Conservation (phyloP, 495 filamentous ascomycete genomes). For the Podospora fimiseda region DNA sequence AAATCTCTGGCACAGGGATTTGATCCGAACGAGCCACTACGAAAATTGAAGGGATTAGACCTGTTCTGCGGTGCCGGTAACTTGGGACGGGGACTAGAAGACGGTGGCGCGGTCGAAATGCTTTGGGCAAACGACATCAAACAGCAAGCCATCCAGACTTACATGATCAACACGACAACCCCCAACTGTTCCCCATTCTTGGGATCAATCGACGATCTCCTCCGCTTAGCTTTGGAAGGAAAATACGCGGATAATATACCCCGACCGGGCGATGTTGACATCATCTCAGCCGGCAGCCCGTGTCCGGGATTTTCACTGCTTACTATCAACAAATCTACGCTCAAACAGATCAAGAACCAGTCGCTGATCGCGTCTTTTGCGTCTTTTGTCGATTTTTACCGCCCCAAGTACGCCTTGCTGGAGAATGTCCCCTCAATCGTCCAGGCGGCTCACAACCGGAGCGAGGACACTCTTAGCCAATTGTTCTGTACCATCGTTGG, state of each 20-base stretch:
- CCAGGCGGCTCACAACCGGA: slow-evolving; percentile 25
- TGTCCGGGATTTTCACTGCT: slow-evolving; percentile 65
- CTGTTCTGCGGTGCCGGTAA: slow-evolving; percentile 71
- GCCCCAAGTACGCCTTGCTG: slow-evolving; percentile 62
- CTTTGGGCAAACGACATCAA: slow-evolving; percentile 60
- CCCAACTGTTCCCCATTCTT: slow-evolving; percentile 40
- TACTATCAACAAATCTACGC: slow-evolving; percentile 45
- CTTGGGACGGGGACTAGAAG: slow-evolving; percentile 67
- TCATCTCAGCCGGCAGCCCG: slow-evolving; percentile 65
- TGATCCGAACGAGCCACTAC: slow-evolving; percentile 28
- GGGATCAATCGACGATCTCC: slow-evolving; percentile 65
- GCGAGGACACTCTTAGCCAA: slow-evolving; percentile 59
- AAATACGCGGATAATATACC: slow-evolving; percentile 42
- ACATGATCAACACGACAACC: slow-evolving; percentile 50
- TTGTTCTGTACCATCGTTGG: slow-evolving; percentile 62
- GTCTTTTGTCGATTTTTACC: slow-evolving; percentile 64
- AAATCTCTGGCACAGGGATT: slow-evolving; percentile 50
- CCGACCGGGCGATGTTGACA: slow-evolving; percentile 53
- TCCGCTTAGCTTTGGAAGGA: slow-evolving; percentile 49
- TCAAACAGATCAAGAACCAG: slow-evolving; percentile 51
- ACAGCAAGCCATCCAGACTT: slow-evolving; percentile 57
- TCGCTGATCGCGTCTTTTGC: slow-evolving; percentile 69
- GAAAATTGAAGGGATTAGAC: slow-evolving; percentile 51
- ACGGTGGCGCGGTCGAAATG: slow-evolving; percentile 57
- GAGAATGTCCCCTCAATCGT: slow-evolving; percentile 68